Conservation (phyloP, 1,139 yeast genomes). For the Hemisphaericaspora subhashii region DNA sequence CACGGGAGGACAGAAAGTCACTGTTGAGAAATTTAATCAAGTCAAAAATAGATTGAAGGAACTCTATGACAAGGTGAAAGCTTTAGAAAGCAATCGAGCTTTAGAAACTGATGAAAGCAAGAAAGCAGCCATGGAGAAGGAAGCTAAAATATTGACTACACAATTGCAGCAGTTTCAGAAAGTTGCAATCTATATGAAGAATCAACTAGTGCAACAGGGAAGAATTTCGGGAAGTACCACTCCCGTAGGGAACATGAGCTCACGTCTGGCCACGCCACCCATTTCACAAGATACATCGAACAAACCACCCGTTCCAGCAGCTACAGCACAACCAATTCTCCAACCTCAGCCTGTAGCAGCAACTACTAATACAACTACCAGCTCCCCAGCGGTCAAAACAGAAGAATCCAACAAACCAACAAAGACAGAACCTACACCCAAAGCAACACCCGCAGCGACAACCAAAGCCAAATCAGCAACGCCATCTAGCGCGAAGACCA, state of each 20-base stretch:
- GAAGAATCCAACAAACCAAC: too few relatives aligned
- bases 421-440: slow-evolving; percentile 3
- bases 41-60: slow-evolving; percentile 41
- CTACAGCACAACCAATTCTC: neutral
- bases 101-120: slow-evolving; percentile 22
- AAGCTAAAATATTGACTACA: slow-evolving; percentile 21
- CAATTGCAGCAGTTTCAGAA: slow-evolving; percentile 40
- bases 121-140: slow-evolving; percentile 31
- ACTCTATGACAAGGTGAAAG: slow-evolving; percentile 41
- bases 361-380: slow-evolving; percentile 9
- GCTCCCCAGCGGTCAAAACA: slow-evolving; percentile 6
- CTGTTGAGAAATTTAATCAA: slow-evolving; percentile 42
- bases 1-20: slow-evolving; percentile 23
- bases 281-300: slow-evolving; percentile 1
- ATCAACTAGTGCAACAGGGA: slow-evolving; percentile 39
- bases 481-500: slow-evolving; percentile 12
- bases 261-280: slow-evolving; percentile 7
- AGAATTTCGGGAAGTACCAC: slow-evolving; percentile 16
- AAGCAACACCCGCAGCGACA: slow-evolving; percentile 9
- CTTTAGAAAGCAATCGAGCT: slow-evolving; percentile 22
- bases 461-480: slow-evolving; percentile 9
- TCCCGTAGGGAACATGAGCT: slow-evolving; percentile 8
- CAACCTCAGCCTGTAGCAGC: slow-evolving; percentile 6
- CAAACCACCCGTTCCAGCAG: slow-evolving; percentile 6
- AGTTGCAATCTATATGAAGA: slow-evolving; percentile 40